phyloP scores from a whole-genome alignment of 2,329 filamentous ascomycete species.

The Didymella exigua region DNA sequence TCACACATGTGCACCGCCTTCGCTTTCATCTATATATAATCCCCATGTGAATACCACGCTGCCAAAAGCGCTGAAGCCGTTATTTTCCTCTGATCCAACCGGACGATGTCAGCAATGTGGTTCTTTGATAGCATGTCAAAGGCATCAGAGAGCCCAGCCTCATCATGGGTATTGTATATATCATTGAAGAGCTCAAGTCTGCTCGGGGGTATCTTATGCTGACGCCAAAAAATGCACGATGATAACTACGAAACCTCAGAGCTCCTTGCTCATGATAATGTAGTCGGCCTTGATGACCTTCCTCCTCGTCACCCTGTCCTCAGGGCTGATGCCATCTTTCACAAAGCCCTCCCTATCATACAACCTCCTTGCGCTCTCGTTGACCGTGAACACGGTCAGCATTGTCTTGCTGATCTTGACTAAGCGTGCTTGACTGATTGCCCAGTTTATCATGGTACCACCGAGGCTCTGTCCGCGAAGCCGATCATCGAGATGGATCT shows the following conservation, averaged over 20 bases:
- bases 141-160: background rate
- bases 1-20: background rate
- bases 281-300: constrained; percentile 33
- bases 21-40: background rate
- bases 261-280: constrained; percentile 35
- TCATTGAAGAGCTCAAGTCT: background rate
- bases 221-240: constrained; percentile 7
- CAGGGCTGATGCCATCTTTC: constrained; percentile 60
- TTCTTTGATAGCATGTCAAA: background rate
- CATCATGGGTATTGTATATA: background rate
- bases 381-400: constrained; percentile 73
- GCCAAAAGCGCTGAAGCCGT: background rate
- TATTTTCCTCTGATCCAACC: background rate
- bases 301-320: constrained; percentile 46
- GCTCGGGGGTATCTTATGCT: constrained; percentile 1
- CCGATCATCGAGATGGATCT: constrained; percentile 69
- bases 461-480: constrained; percentile 69
- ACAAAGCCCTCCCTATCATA: constrained; percentile 66
- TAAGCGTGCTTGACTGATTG: constrained; percentile 59
- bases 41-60: background rate
- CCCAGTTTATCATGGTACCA: constrained; percentile 62
- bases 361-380: constrained; percentile 62
- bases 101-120: background rate
- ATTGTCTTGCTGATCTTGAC: constrained; percentile 69
- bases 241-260: background rate